A percentile compares a stretch with the other conserved stretches of the same genome.
Evolutionary conservation across 2,329 filamentous ascomycete species (phyloP).

Genomic region (Sclerotinia minor): DNA sequence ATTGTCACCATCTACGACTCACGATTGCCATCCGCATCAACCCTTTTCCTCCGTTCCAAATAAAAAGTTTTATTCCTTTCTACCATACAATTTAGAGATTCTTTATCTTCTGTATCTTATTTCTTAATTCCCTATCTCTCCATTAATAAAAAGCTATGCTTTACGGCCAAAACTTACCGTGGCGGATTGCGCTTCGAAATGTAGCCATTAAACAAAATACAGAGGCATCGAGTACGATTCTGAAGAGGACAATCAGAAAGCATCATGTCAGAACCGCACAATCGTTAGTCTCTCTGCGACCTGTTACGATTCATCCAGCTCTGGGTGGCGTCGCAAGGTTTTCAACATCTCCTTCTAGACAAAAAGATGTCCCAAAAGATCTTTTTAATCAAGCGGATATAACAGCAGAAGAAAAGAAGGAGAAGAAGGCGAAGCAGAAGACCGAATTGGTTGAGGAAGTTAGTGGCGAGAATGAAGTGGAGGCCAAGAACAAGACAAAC

Average conservation of each 20-base stretch:
- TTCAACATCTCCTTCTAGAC: constrained; percentile 52
- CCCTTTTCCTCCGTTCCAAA: constrained; percentile 4
- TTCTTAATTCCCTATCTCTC: constrained; percentile 1
- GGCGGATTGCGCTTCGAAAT: constrained; percentile 55
- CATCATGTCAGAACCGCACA: constrained; percentile 54
- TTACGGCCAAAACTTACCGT: constrained; percentile 64
- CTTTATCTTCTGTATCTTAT: constrained; percentile 9
- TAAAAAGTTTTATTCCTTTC: constrained; percentile 4
- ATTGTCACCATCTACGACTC: constrained; percentile 11
- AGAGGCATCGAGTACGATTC: constrained; percentile 28
- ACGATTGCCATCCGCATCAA: constrained; percentile 14
- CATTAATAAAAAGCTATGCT: constrained; percentile 50
- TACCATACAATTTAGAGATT: background rate
- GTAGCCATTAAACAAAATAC: constrained; percentile 29
- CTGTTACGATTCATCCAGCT: constrained; percentile 56
- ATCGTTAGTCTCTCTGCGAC: constrained; percentile 65
- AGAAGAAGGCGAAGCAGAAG: constrained; percentile 39
- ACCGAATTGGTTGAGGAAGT: constrained; percentile 40
- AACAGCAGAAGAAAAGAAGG: constrained; percentile 46
- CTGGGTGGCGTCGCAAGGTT: constrained; percentile 46
- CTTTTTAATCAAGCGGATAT: constrained; percentile 44
- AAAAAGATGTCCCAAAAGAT: constrained; percentile 45
- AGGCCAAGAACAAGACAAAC: constrained; percentile 40
- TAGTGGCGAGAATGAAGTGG: constrained; percentile 48
- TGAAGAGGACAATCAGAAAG: constrained; percentile 33